Evolutionary conservation across 2,329 filamentous ascomycete genomes (phyloP), one percentile per base, ranked within the genome.

Genomic region (Fusarium austroafricanum): DNA sequence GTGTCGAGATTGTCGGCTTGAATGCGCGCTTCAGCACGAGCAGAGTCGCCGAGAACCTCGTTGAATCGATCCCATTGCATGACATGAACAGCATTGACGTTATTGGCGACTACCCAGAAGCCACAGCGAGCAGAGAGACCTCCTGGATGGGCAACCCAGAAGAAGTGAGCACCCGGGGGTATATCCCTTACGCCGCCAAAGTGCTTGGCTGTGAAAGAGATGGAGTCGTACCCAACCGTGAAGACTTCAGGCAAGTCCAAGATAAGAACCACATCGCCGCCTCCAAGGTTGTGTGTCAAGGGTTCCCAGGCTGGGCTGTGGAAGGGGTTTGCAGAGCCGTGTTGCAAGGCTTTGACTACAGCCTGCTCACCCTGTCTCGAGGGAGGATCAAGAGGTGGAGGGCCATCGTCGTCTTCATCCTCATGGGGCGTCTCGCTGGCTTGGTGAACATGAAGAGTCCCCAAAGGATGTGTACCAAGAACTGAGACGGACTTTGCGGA

Each of bases 41-140:
- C 76, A 26, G 85, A 80, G n/a, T 86, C 82, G 31, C 78, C 78
- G 3, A 90, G 77, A 5, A 83, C 78, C 70, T 90, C 87, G 69
- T 85, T 83, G 71, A 83, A 85, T 28, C 73, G 78, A 72, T 89
- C 83, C 88, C 86, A 89, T 69, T 84, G 81, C 71, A 85, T 80
- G 28, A 86, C 80, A 57, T 82, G 81, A 20, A 83, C 77, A 6
- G 72, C 74, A 15, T 79, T 70, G 5, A 63, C 63, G 12, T 75
- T 70, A 2, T 75, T 76, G 1, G 81, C 80, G 42, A 82, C 75
- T 55, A 89, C 79, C 87, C 87, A 90, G 72, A 85, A 88, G 7
- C 86, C 88, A 55, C 80, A 84, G 5, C 88, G 82, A 29, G 82
- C 76, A 3, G 85, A 85, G 18, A 82, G 78, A 18, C 80, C 79